Conservation (phyloP, 1,284 basidiomycete species). For the Schizopora paradoxa region DNA sequence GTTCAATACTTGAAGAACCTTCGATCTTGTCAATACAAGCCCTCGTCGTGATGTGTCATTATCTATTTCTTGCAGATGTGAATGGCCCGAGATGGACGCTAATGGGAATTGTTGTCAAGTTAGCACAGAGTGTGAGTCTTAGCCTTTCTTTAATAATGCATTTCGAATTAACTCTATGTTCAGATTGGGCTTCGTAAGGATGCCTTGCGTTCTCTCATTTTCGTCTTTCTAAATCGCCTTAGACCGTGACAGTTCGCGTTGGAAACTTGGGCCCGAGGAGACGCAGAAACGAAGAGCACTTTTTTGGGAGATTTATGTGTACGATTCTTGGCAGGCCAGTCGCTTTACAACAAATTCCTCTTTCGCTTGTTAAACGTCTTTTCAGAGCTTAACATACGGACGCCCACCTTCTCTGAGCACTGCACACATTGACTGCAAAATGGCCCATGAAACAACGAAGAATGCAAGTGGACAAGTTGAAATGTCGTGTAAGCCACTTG, state of each 20-base stretch:
- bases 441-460: conserved; percentile 45
- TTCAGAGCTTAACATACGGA: conserved; percentile 65
- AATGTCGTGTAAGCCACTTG: conserved; percentile 54
- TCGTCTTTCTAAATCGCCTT: conserved; percentile 4
- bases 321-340: conserved; percentile 62
- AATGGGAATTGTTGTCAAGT: conserved; percentile 63
- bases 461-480: conserved; percentile 50
- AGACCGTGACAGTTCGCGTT: conserved; percentile 66
- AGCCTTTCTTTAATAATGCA: conserved; percentile 5
- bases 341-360: conserved; percentile 13
- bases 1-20: conserved; percentile 59
- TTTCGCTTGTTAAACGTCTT: background rate
- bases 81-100: conserved; percentile 61
- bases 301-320: conserved; percentile 70
- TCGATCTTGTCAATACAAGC: conserved; percentile 59
- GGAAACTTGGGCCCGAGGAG: conserved; percentile 55
- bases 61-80: conserved; percentile 62
- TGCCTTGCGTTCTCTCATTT: too few relatives aligned
- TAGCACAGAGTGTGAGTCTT: conserved; percentile 58
- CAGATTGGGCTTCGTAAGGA: conserved; percentile 63
- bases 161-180: conserved; percentile 17
- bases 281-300: conserved; percentile 55
- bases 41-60: conserved; percentile 66
- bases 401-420: conserved; percentile 59
- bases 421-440: conserved; percentile 54